Conservation (phyloP, 768 basidiomycete species). For the Melanogaster broomeanus region DNA sequence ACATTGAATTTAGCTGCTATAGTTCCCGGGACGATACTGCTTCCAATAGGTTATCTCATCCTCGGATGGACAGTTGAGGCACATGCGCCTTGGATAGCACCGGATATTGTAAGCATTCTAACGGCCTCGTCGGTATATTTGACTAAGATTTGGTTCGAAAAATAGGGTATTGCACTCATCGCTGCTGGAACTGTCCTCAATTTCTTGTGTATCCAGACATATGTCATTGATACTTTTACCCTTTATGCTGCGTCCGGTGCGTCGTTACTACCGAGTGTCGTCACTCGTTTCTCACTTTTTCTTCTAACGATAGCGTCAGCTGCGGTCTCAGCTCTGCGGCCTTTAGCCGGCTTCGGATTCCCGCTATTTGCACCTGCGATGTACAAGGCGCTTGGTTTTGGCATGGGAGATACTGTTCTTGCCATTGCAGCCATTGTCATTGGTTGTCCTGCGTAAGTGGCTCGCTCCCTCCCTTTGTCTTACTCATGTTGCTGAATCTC, state of each 20-base stretch:
- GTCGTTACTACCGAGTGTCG: conserved; percentile 4
- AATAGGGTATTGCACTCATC: conserved; percentile 56
- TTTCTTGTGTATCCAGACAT: conserved; percentile 66
- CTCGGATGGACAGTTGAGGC: conserved; percentile 69
- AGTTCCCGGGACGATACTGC: conserved; percentile 54
- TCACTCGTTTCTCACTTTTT: neutral
- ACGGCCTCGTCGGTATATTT: too few species aligned
- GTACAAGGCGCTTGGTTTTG: conserved; percentile 66
- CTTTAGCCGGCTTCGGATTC: conserved; percentile 71
- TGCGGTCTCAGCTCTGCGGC: conserved; percentile 61
- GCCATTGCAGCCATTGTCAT: conserved; percentile 57
- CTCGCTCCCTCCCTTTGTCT: neutral
- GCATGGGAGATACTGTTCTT: conserved; percentile 67
- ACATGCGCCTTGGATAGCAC: conserved; percentile 65
- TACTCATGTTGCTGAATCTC: conserved; percentile 35
- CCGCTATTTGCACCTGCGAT: conserved; percentile 77
- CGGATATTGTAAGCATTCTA: conserved; percentile 54
- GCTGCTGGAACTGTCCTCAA: conserved; percentile 59
- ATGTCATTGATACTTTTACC: conserved; percentile 67
- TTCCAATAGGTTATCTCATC: conserved; percentile 70
- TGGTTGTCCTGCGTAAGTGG: conserved; percentile 52
- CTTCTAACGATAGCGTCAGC: conserved; percentile 54
- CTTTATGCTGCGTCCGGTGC: conserved; percentile 67
- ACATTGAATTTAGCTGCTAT: conserved; percentile 46
- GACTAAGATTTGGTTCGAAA: neutral